Evolutionary conservation across 352 stramenopile species (phyloP).

Genomic region (Aphanomyces stellatus): DNA sequence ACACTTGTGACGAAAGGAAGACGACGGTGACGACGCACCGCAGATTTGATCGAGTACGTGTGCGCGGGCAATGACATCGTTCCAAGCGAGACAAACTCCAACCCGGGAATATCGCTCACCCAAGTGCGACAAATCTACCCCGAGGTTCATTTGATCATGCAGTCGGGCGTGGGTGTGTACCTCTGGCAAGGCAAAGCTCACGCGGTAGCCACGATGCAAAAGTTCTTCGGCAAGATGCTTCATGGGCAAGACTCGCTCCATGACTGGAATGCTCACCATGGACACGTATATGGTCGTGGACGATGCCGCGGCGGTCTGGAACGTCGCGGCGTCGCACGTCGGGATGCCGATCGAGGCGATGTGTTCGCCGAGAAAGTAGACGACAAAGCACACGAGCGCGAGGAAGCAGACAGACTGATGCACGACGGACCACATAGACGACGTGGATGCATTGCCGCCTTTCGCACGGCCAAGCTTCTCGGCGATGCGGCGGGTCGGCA

Average conservation of each 20-base stretch:
- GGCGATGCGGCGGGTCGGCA: background rate
- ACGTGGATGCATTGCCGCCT: background rate
- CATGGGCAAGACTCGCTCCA: constrained; percentile 75
- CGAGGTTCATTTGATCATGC: background rate
- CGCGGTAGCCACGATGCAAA: constrained; percentile 56
- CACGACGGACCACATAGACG: background rate
- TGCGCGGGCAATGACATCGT: constrained; percentile 26
- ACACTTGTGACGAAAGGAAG: background rate
- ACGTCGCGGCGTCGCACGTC: background rate
- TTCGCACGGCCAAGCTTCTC: background rate
- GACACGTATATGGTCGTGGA: constrained; percentile 43
- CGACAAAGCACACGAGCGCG: background rate
- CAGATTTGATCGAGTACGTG: constrained; percentile 2
- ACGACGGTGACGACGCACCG: background rate
- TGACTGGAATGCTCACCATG: constrained; percentile 73
- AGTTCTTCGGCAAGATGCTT: constrained; percentile 69
- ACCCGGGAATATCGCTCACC: constrained; percentile 56
- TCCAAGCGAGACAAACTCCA: constrained; percentile 76
- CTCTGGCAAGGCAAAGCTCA: constrained; percentile 73
- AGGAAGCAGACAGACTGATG: constrained; percentile 4
- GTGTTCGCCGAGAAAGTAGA: constrained; percentile 8
- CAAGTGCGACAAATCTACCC: constrained; percentile 60
- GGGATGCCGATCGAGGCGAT: constrained; percentile 11
- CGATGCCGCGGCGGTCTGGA: background rate
- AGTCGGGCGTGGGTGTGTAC: constrained; percentile 16